Percentiles rank a stretch among this genome's conserved stretches.
Conservation (phyloP, 441 rosid species). For the Aquilaria agallochum region DNA sequence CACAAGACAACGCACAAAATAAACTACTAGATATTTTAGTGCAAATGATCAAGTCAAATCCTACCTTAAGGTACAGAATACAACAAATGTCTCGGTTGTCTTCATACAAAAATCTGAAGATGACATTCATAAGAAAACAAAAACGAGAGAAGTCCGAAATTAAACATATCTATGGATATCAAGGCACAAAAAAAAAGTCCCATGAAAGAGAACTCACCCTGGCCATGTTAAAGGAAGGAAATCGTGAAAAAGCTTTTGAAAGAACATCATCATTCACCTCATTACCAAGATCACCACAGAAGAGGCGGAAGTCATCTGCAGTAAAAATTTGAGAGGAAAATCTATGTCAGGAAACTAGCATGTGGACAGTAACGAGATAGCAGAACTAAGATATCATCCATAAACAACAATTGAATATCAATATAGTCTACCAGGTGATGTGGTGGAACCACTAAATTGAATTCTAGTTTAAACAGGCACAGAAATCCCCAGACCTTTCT, state of each 20-base stretch:
- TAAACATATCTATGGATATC: too few species aligned
- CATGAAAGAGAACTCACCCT: slow-evolving; percentile 40
- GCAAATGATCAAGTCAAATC: slow-evolving; percentile 8
- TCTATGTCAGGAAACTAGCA: too few species aligned
- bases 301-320: slow-evolving; percentile 87
- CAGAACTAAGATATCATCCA: too few species aligned
- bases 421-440: too few species aligned
- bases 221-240: slow-evolving; percentile 97
- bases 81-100: slow-evolving; percentile 17
- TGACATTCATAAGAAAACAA: slow-evolving; percentile 14
- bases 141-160: not conserved
- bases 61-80: slow-evolving; percentile 32
- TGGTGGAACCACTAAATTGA: too few species aligned
- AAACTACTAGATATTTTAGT: not conserved
- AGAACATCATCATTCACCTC: slow-evolving; percentile 99
- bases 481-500: too few species aligned
- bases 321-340: not conserved
- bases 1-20: not conserved
- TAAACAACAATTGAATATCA: too few species aligned
- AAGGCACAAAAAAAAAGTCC: not conserved
- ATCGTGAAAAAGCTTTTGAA: slow-evolving; percentile 86
- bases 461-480: too few species aligned
- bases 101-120: slow-evolving; percentile 45
- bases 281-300: slow-evolving; percentile 98
- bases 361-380: too few species aligned